phyloP scores from a whole-genome alignment of 495 filamentous ascomycete genomes.

The Xylaria grammica region DNA sequence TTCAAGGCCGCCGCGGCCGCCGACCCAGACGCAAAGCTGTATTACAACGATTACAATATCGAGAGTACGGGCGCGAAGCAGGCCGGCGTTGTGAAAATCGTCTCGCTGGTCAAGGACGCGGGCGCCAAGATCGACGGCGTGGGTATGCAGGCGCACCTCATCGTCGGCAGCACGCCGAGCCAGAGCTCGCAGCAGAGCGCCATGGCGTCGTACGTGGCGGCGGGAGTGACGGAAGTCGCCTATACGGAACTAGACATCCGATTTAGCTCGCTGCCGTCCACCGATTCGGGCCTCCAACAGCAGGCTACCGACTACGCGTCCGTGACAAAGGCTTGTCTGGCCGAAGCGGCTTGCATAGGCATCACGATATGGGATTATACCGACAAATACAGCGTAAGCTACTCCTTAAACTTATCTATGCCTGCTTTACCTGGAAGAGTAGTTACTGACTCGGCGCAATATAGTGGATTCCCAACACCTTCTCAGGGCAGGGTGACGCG shows the following conservation, averaged over 20 bases:
- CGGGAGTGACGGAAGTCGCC: conserved; percentile 62
- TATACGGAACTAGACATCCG: conserved; percentile 69
- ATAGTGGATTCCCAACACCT: conserved; percentile 65
- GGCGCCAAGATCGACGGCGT: conserved; percentile 67
- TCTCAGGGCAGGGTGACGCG: conserved; percentile 59
- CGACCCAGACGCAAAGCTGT: conserved; percentile 66
- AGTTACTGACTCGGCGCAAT: conserved; percentile 35
- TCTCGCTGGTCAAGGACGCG: conserved; percentile 41
- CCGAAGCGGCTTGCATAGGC: conserved; percentile 64
- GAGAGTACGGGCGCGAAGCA: conserved; percentile 60
- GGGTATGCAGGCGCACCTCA: conserved; percentile 67
- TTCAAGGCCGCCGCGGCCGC: conserved; percentile 57
- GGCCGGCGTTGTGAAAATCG: conserved; percentile 56
- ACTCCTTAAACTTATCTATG: too few relatives aligned
- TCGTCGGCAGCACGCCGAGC: conserved; percentile 58
- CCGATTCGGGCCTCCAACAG: conserved; percentile 48
- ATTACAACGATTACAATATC: conserved; percentile 75
- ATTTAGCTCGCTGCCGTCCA: conserved; percentile 24
- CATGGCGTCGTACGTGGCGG: conserved; percentile 51
- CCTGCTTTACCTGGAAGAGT: too few relatives aligned
- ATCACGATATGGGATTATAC: conserved; percentile 70
- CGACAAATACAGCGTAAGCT: conserved; percentile 47
- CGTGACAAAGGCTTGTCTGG: conserved; percentile 58
- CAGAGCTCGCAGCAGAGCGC: conserved; percentile 53
- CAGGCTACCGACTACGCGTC: conserved; percentile 63